A percentile compares a stretch with the other conserved stretches of the same genome.
These are phyloP conservation scores for Aspergillus sp. DNA, from an alignment of 2,329 filamentous ascomycete genomes.

Conservation along the genomic window DNA sequence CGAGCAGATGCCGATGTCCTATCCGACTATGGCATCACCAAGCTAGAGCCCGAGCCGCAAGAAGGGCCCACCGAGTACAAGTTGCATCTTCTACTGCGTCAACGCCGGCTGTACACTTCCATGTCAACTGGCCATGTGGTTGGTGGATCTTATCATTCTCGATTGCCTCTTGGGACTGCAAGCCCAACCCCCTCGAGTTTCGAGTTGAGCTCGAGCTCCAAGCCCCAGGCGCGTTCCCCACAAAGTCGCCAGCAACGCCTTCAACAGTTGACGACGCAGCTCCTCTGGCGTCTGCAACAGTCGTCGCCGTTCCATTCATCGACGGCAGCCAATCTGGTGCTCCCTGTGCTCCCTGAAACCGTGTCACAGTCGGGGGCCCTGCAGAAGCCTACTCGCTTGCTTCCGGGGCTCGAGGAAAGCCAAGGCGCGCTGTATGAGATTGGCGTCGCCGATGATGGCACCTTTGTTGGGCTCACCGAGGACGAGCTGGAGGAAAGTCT, in stretches of 20 bases:
- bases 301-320: conserved; percentile 88
- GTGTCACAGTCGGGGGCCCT: conserved; percentile 58
- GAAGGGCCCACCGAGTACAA: conserved; percentile 97
- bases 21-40: conserved; percentile 65
- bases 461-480: conserved; percentile 79
- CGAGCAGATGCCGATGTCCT: conserved; percentile 39
- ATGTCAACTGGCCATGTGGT: conserved; percentile 64
- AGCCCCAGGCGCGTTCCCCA: conserved; percentile 51
- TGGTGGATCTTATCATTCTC: conserved; percentile 52
- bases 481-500: conserved; percentile 94
- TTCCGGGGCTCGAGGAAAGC: conserved; percentile 84
- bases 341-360: conserved; percentile 71
- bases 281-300: conserved; percentile 92
- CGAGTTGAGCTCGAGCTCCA: conserved; percentile 30
- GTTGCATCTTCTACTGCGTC: conserved; percentile 79
- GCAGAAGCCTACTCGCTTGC: conserved; percentile 53
- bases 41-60: conserved; percentile 85
- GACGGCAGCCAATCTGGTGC: conserved; percentile 69
- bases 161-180: conserved; percentile 21
- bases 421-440: conserved; percentile 94
- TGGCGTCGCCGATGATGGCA: conserved; percentile 91
- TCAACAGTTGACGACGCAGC: conserved; percentile 88
- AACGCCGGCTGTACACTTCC: conserved; percentile 69
- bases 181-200: conserved; percentile 26
- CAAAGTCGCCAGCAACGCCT: conserved; percentile 79